Evolutionary conservation across 495 filamentous ascomycete species (phyloP).

Genomic region (Aspergillus sclerotiicarbonarius): DNA sequence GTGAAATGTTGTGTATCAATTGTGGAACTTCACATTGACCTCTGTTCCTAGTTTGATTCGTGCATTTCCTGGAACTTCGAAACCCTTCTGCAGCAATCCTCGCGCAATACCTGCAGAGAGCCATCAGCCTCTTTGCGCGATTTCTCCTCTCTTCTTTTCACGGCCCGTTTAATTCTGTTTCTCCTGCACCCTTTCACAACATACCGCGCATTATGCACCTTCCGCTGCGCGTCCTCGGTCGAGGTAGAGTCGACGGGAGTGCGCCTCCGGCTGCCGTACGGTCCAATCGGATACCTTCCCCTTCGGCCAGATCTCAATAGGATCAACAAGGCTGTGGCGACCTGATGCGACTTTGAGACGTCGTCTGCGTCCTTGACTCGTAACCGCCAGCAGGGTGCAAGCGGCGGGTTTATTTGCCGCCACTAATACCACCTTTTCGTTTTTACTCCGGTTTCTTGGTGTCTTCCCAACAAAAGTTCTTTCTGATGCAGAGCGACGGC

Average conservation of each 20-base stretch:
- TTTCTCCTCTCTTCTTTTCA: conserved; percentile 4
- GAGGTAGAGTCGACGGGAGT: background rate
- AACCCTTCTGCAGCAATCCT: conserved; percentile 12
- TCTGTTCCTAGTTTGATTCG: background rate
- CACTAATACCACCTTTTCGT: background rate
- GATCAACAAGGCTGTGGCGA: background rate
- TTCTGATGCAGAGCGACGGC: conserved; percentile 10
- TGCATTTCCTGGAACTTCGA: conserved; percentile 5
- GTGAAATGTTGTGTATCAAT: conserved; percentile 1
- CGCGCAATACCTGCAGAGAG: conserved; percentile 14
- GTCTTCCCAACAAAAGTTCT: background rate
- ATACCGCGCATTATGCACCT: background rate
- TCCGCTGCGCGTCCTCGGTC: background rate
- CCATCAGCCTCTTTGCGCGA: background rate
- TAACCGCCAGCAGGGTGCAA: background rate
- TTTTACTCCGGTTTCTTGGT: background rate
- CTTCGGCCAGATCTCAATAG: background rate
- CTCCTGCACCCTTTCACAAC: background rate
- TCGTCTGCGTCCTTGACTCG: background rate
- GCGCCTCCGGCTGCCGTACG: background rate
- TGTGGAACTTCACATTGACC: background rate
- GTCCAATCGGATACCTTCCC: background rate
- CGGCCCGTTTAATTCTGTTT: conserved; percentile 5
- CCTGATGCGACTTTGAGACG: background rate
- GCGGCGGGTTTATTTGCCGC: background rate